Percentiles rank a stretch among this genome's conserved stretches.
Evolutionary conservation across 1,284 basidiomycete species (phyloP).

Genomic region (Ceratobasidium theobromae): DNA sequence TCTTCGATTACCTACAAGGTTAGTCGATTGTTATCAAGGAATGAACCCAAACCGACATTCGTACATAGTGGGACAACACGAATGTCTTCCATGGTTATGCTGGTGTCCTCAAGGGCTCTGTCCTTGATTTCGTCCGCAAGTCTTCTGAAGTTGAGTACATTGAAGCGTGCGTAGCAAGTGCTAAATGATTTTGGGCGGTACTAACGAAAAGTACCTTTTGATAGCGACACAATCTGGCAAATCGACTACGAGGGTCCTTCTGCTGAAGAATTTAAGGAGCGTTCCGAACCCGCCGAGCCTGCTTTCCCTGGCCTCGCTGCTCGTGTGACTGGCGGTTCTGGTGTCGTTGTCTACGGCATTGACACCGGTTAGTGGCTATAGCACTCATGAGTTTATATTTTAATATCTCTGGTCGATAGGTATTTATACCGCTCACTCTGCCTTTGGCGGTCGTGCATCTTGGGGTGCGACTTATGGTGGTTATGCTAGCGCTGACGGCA

Average conservation of each 20-base stretch:
- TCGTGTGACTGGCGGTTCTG: conserved; percentile 7
- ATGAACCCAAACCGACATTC: not conserved
- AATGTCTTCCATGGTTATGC: conserved; percentile 35
- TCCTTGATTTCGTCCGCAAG: conserved; percentile 27
- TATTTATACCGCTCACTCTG: conserved; percentile 24
- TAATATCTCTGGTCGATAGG: not conserved
- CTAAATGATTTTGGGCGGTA: too few species aligned
- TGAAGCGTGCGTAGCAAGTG: conserved; percentile 4
- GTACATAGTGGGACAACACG: conserved; percentile 23
- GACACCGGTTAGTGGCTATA: conserved; percentile 17
- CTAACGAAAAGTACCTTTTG: not conserved
- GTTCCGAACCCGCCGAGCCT: not conserved
- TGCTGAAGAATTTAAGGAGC: conserved; percentile 10
- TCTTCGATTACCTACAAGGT: conserved; percentile 28
- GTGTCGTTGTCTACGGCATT: conserved; percentile 32
- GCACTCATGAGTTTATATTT: not conserved
- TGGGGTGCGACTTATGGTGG: conserved; percentile 46
- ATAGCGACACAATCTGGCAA: conserved; percentile 23
- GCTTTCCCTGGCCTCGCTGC: not conserved
- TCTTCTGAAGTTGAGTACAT: conserved; percentile 34
- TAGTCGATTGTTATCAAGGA: not conserved
- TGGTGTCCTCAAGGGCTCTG: conserved; percentile 26
- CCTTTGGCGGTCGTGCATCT: conserved; percentile 32
- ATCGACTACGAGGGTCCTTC: conserved; percentile 13
- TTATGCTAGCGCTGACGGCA: conserved; percentile 38